phyloP scores from a whole-genome alignment of 2,329 filamentous ascomycete species.

The Aspergillus bombycis region DNA sequence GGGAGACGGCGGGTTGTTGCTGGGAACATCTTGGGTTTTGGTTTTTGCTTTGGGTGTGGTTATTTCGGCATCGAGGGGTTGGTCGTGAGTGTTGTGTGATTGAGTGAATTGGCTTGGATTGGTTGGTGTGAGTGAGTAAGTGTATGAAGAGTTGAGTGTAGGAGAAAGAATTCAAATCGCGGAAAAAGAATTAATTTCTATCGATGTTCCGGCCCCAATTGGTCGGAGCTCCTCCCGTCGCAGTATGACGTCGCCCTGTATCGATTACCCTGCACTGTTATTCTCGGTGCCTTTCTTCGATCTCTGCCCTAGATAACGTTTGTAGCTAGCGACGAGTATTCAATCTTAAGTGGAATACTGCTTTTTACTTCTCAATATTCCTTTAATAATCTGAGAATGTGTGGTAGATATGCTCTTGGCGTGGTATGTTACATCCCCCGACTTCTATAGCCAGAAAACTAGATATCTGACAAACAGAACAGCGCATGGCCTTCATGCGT shows the following conservation, averaged over 20 bases:
- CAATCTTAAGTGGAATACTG: neutral
- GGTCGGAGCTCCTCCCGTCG: neutral
- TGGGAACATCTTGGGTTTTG: neutral
- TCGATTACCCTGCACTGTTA: too few species aligned
- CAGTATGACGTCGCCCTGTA: neutral
- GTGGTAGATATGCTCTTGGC: conserved; percentile 67
- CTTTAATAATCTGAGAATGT: conserved; percentile 48
- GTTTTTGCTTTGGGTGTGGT: neutral
- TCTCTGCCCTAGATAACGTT: neutral
- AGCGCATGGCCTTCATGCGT: conserved; percentile 78
- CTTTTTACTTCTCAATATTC: neutral
- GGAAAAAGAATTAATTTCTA: neutral
- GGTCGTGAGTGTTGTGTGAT: too few species aligned
- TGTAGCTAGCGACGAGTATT: neutral
- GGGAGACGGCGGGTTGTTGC: neutral
- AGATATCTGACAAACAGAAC: conserved; percentile 3
- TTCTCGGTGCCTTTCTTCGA: too few species aligned
- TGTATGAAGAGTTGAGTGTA: neutral
- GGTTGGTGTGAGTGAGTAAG: neutral
- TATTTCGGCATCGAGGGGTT: neutral
- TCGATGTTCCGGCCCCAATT: neutral
- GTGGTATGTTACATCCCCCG: conserved; percentile 48
- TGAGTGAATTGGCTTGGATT: neutral
- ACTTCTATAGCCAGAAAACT: neutral
- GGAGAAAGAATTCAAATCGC: neutral